Conservation (phyloP, 176 grass and related monocot species). For the Typha latifolia region DNA sequence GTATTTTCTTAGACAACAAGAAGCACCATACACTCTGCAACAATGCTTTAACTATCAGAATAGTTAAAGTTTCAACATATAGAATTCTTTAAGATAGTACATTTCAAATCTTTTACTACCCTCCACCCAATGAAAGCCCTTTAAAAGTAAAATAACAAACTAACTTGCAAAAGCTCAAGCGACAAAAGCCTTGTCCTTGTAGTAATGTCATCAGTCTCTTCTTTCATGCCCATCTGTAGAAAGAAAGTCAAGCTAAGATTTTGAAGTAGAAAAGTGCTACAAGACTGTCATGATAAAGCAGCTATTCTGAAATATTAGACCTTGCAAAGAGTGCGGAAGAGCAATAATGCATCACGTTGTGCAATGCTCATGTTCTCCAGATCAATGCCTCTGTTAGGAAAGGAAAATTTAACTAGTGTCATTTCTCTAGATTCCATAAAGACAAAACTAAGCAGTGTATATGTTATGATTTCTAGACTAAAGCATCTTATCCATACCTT, state of each 20-base stretch:
- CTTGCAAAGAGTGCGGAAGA: slow-evolving; percentile 99
- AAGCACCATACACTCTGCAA: slow-evolving; percentile 20
- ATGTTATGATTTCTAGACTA: slow-evolving; percentile 9
- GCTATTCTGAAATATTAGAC: slow-evolving; percentile 31
- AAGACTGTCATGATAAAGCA: slow-evolving; percentile 15
- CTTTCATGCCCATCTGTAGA: slow-evolving; percentile 98
- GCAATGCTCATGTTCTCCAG: slow-evolving; percentile 81
- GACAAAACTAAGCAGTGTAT: neutral
- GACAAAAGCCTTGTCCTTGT: slow-evolving; percentile 92
- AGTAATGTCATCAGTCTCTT: slow-evolving; percentile 92
- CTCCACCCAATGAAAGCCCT: neutral
- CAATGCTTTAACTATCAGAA: neutral
- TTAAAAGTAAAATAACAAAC: slow-evolving; percentile 6
- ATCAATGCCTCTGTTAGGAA: slow-evolving; percentile 66
- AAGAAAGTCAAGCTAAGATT: slow-evolving; percentile 5
- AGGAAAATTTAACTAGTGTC: slow-evolving; percentile 14
- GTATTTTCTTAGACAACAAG: slow-evolving; percentile 30
- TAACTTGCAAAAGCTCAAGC: slow-evolving; percentile 93
- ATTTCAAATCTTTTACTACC: too few species aligned
- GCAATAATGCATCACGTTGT: slow-evolving; percentile 80
- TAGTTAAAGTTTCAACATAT: neutral
- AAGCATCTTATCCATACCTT: slow-evolving; percentile 42
- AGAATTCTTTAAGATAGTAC: too few species aligned
- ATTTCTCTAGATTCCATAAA: slow-evolving; percentile 3
- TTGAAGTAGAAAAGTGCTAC: slow-evolving; percentile 8